Evolutionary conservation across 768 basidiomycete genomes (phyloP).

Genomic region (Tylopilus intermedius): DNA sequence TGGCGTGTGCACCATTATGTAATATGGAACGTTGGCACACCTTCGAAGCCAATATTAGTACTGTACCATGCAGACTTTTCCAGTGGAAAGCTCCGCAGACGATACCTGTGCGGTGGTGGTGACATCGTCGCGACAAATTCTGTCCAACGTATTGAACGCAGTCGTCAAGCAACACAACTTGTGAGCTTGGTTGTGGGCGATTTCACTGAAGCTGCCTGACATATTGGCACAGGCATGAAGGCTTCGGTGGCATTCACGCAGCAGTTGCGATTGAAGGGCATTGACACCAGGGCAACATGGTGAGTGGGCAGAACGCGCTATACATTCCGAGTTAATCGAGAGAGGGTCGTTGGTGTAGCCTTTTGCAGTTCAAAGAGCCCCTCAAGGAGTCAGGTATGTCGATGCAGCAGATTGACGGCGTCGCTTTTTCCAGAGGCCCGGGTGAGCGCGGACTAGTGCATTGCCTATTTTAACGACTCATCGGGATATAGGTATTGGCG

Average conservation of each 20-base stretch:
- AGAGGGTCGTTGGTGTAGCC: slow-evolving; percentile 45
- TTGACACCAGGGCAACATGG: slow-evolving; percentile 68
- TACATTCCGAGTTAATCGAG: background rate
- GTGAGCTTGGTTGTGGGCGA: slow-evolving; percentile 31
- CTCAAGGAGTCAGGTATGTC: slow-evolving; percentile 58
- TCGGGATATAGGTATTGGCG: slow-evolving; percentile 37
- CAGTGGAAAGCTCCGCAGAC: slow-evolving; percentile 86
- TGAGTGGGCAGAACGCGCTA: slow-evolving; percentile 17
- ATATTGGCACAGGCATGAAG: slow-evolving; percentile 19
- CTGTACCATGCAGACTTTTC: slow-evolving; percentile 31
- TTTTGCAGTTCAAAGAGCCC: slow-evolving; percentile 60
- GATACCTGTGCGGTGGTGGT: slow-evolving; percentile 92
- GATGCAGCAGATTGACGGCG: slow-evolving; percentile 67
- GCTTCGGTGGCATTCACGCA: slow-evolving; percentile 69
- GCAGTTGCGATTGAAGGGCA: slow-evolving; percentile 67
- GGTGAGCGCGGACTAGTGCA: slow-evolving; percentile 37
- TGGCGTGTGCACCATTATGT: background rate
- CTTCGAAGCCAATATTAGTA: background rate
- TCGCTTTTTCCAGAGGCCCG: slow-evolving; percentile 89
- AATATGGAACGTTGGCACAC: background rate
- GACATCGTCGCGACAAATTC: slow-evolving; percentile 60
- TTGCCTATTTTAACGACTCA: background rate
- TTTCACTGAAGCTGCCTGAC: background rate
- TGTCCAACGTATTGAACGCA: slow-evolving; percentile 64
- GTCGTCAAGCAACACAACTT: slow-evolving; percentile 76